These are phyloP conservation scores for Trichoderma sp. DNA, from an alignment of 2,329 filamentous ascomycete genomes.

Conservation along the genomic window DNA sequence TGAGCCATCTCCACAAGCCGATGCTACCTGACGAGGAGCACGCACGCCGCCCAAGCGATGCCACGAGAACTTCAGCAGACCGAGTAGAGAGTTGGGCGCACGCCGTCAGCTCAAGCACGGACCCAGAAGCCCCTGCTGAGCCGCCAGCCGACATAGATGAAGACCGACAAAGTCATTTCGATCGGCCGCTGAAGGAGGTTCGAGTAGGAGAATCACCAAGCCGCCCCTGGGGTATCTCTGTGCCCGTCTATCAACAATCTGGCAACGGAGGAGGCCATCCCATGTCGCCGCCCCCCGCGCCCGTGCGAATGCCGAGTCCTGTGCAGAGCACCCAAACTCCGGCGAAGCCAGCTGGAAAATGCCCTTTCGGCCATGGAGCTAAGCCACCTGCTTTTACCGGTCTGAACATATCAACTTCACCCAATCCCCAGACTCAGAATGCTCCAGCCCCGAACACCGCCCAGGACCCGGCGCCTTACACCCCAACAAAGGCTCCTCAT, in stretches of 20 bases:
- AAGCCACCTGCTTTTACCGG: constrained; percentile 41
- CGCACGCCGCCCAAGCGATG: constrained; percentile 40
- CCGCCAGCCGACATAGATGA: constrained; percentile 43
- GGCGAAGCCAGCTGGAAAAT: constrained; percentile 44
- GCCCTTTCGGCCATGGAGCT: constrained; percentile 56
- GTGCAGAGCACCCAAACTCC: constrained; percentile 29
- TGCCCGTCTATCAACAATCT: constrained; percentile 58
- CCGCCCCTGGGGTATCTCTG: constrained; percentile 85
- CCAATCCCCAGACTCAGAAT: constrained; percentile 21
- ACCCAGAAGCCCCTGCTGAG: constrained; percentile 30
- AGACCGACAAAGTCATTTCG: constrained; percentile 71
- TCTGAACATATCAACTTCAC: constrained; percentile 16
- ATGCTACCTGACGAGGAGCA: constrained; percentile 66
- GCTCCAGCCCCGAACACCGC: constrained; percentile 10
- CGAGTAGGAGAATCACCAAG: constrained; percentile 92
- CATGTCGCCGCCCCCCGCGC: constrained; percentile 56
- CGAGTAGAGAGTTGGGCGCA: constrained; percentile 86
- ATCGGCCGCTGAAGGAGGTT: constrained; percentile 81
- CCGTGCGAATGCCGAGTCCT: constrained; percentile 49
- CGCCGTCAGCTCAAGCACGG: constrained; percentile 59
- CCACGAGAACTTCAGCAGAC: constrained; percentile 58
- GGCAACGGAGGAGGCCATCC: constrained; percentile 41
- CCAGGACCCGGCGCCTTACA: constrained; percentile 23
- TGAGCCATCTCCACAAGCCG: constrained; percentile 82
- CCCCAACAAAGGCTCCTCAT: constrained; percentile 26